phyloP scores from a whole-genome alignment of 805 yeast genomes.

The Kodamaea hsintzibuensis region DNA sequence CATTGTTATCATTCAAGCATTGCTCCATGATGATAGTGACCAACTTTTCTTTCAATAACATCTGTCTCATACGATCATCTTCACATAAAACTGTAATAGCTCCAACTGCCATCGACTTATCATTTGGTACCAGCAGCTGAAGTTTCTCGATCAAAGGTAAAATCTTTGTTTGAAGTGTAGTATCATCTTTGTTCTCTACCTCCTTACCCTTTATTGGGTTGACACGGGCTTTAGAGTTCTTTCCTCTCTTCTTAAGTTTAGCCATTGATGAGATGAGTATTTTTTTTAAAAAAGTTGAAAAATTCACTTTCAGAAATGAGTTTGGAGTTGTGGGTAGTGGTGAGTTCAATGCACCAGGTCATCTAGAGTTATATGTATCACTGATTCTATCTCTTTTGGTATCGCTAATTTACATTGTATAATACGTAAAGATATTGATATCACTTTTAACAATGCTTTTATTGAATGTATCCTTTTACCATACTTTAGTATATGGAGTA shows the following conservation, averaged over 20 bases:
- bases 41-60: constrained; percentile 70
- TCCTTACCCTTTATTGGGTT: constrained; percentile 14
- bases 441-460: no score
- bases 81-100: constrained; percentile 73
- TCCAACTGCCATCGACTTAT: constrained; percentile 73
- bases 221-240: constrained; percentile 17
- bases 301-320: neutral
- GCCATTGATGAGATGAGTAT: constrained; percentile 50
- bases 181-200: constrained; percentile 43
- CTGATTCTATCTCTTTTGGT: no score
- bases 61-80: constrained; percentile 60
- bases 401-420: no score
- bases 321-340: no score
- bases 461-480: no score
- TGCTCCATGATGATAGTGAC: constrained; percentile 64
- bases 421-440: no score
- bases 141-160: constrained; percentile 69
- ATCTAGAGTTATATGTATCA: no score
- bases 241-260: constrained; percentile 64
- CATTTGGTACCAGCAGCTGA: constrained; percentile 63
- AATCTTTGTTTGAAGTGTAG: constrained; percentile 54
- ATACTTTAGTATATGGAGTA: no score
- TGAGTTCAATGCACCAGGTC: no score
- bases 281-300: neutral
- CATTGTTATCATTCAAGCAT: constrained; percentile 62